Conservation (phyloP, 495 filamentous ascomycete genomes). For the Cercophora sp. region DNA sequence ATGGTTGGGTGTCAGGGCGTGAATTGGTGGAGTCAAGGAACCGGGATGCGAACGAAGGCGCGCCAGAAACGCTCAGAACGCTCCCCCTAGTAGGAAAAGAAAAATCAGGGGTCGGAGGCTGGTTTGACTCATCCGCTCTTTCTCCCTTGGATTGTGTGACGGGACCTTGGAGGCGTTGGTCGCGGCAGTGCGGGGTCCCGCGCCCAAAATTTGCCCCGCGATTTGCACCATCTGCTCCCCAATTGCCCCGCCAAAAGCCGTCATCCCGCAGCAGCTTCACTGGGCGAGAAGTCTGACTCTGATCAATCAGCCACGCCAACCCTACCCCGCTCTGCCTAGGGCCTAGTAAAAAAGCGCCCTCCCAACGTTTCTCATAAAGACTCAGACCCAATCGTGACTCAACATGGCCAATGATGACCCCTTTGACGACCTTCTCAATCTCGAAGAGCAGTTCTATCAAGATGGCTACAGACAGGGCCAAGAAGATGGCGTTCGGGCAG, state of each 20-base stretch:
- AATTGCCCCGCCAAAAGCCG: slow-evolving; percentile 7
- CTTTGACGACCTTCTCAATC: slow-evolving; percentile 67
- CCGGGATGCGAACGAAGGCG: too few species aligned
- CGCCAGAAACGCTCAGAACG: too few species aligned
- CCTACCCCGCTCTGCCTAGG: too few species aligned
- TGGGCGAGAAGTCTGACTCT: too few species aligned
- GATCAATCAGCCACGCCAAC: too few species aligned
- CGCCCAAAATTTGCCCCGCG: slow-evolving; percentile 16
- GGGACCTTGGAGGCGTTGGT: not conserved
- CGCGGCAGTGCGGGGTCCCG: slow-evolving; percentile 9
- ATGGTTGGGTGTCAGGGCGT: too few species aligned
- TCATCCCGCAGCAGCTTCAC: slow-evolving; percentile 6
- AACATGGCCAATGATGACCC: slow-evolving; percentile 39
- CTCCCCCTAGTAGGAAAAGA: too few species aligned
- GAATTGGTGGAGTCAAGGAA: too few species aligned
- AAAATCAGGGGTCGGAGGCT: not conserved
- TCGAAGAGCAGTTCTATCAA: slow-evolving; percentile 82
- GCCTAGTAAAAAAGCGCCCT: too few species aligned
- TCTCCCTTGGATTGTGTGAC: slow-evolving; percentile 2
- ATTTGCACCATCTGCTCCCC: slow-evolving; percentile 3
- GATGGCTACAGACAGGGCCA: slow-evolving; percentile 76
- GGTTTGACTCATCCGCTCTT: slow-evolving; percentile 11
- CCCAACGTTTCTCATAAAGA: not conserved
- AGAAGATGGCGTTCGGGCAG: slow-evolving; percentile 72
- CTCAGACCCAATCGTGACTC: not conserved